A percentile compares a stretch with the other conserved stretches of the same genome.
Conservation (phyloP, 805 yeast species). For the Ogataea philodendri region DNA sequence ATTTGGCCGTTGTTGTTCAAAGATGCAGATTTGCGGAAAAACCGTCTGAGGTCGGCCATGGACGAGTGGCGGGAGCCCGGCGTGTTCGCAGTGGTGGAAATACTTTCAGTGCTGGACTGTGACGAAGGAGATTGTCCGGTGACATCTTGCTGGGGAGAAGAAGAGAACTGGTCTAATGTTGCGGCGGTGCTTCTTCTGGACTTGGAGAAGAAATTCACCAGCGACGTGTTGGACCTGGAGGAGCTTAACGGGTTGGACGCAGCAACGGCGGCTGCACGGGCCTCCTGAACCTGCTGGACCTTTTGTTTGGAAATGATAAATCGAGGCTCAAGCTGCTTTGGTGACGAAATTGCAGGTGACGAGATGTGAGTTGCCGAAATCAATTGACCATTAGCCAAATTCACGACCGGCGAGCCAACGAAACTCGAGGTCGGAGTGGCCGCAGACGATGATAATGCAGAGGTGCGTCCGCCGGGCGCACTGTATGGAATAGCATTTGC, state of each 20-base stretch:
- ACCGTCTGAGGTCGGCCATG: constrained; percentile 73
- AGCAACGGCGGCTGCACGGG: constrained; percentile 32
- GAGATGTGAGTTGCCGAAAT: constrained; percentile 63
- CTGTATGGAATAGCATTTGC: constrained; percentile 67
- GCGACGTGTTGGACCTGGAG: constrained; percentile 43
- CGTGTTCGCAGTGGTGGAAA: constrained; percentile 20
- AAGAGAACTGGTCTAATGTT: constrained; percentile 25
- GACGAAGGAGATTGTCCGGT: constrained; percentile 32
- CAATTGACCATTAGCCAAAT: constrained; percentile 54
- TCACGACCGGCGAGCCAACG: constrained; percentile 18
- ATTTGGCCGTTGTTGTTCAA: constrained; percentile 20
- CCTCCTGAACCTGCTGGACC: constrained; percentile 54
- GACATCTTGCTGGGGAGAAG: constrained; percentile 37
- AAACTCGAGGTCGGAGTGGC: constrained; percentile 6
- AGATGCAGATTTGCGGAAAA: constrained; percentile 53
- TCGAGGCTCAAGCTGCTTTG: constrained; percentile 73
- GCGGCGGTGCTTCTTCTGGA: constrained; percentile 41
- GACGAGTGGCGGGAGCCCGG: constrained; percentile 65
- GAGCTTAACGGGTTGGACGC: constrained; percentile 14
- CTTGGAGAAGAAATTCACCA: constrained; percentile 50
- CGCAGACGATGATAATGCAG: constrained; percentile 26
- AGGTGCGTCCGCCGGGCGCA: constrained; percentile 60
- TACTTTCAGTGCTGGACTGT: constrained; percentile 30
- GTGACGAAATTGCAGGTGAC: constrained; percentile 61
- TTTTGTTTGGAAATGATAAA: constrained; percentile 81